phyloP scores from a whole-genome alignment of 345 rosid genomes.

The Populus alba region DNA sequence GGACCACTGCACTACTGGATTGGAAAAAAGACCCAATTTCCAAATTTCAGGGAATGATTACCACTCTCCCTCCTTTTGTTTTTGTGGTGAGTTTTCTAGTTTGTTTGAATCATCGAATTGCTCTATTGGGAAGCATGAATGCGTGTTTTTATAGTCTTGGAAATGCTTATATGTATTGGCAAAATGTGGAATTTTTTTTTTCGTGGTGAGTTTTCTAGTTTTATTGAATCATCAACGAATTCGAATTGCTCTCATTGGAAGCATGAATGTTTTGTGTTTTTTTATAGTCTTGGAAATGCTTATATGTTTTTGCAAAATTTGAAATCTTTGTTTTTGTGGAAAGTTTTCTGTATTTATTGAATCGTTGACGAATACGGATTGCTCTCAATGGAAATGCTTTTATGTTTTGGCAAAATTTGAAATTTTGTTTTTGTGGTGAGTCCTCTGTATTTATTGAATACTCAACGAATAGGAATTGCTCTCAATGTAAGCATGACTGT shows the following conservation, averaged over 20 bases:
- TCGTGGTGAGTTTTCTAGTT: background rate
- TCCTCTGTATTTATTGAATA: too few species aligned
- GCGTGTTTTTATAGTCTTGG: too few species aligned
- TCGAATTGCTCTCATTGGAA: background rate
- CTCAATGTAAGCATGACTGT: background rate
- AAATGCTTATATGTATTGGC: too few species aligned
- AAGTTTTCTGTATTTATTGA: too few species aligned
- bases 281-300: background rate
- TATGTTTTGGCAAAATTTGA: background rate
- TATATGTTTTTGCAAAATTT: background rate
- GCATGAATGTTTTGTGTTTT: background rate
- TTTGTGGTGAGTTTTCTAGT: conserved; percentile 41
- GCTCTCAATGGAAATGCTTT: background rate
- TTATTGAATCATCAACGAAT: too few species aligned
- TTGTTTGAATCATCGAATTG: background rate
- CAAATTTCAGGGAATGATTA: conserved; percentile 39
- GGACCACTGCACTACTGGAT: background rate
- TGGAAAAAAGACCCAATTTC: conserved; percentile 25
- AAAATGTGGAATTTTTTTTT: too few species aligned
- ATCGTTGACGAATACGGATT: too few species aligned
- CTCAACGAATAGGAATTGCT: too few species aligned
- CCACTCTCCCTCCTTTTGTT: conserved; percentile 54
- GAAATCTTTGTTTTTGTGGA: background rate
- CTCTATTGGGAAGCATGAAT: too few species aligned
- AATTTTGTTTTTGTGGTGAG: too few species aligned